Conservation (phyloP, 352 stramenopile genomes). For the Pythium phragmitis region DNA sequence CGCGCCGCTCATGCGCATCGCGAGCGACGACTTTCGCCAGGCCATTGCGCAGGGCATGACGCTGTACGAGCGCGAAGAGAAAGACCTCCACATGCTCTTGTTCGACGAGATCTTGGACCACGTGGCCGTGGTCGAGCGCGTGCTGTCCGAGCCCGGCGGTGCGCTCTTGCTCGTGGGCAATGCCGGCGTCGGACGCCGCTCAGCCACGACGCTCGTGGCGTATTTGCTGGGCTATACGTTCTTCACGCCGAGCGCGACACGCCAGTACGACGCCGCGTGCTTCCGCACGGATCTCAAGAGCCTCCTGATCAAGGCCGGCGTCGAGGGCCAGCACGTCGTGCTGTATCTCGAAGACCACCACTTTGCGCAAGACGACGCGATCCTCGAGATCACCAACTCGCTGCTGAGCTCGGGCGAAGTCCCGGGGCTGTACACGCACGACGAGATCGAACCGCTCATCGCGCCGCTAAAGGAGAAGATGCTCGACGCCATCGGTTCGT, state of each 20-base stretch:
- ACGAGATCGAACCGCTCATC: slow-evolving; percentile 93
- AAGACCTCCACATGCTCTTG: slow-evolving; percentile 92
- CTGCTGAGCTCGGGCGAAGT: slow-evolving; percentile 91
- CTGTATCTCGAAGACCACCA: slow-evolving; percentile 94
- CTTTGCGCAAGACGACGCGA: slow-evolving; percentile 78
- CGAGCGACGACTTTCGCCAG: slow-evolving; percentile 81
- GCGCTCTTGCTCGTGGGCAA: slow-evolving; percentile 90
- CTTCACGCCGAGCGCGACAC: slow-evolving; percentile 77
- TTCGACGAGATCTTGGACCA: slow-evolving; percentile 93
- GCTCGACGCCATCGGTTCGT: slow-evolving; percentile 70
- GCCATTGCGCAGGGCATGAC: slow-evolving; percentile 88
- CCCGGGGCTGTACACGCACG: slow-evolving; percentile 91
- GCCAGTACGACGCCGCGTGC: slow-evolving; percentile 63
- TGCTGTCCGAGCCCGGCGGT: slow-evolving; percentile 82
- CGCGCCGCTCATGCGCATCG: slow-evolving; percentile 54
- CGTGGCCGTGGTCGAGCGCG: slow-evolving; percentile 87
- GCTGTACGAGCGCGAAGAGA: slow-evolving; percentile 95
- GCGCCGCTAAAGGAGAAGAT: slow-evolving; percentile 88
- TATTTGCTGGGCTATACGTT: slow-evolving; percentile 91
- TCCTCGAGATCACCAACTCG: slow-evolving; percentile 92
- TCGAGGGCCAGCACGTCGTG: slow-evolving; percentile 84
- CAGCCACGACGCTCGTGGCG: slow-evolving; percentile 77
- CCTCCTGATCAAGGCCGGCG: slow-evolving; percentile 79
- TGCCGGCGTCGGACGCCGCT: slow-evolving; percentile 86
- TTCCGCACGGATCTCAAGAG: slow-evolving; percentile 91